phyloP scores from a whole-genome alignment of 73 alveolate genomes.

The Blepharisma stoltei region DNA sequence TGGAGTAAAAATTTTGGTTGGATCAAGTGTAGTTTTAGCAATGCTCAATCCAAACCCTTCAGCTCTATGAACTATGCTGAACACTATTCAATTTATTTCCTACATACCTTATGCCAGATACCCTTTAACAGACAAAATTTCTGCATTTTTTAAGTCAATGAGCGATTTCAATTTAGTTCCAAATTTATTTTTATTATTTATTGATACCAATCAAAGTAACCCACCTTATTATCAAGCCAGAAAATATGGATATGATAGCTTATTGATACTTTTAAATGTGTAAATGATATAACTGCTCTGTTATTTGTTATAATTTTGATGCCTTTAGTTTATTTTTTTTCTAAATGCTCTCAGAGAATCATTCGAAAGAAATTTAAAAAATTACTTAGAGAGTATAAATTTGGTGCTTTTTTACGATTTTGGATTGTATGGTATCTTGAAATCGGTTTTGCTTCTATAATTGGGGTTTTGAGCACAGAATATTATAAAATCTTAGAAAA shows the following conservation, averaged over 20 bases:
- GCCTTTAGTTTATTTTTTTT: neutral
- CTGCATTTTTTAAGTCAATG: neutral
- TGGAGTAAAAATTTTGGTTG: neutral
- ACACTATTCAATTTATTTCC: neutral
- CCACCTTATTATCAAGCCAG: slow-evolving; percentile 1
- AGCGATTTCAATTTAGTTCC: neutral
- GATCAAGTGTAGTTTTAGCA: too few species aligned
- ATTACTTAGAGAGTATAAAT: neutral
- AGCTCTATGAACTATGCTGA: neutral
- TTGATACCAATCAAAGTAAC: neutral
- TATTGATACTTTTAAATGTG: neutral
- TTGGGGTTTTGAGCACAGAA: too few species aligned
- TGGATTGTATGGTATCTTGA: slow-evolving; percentile 6
- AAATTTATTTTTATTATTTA: neutral
- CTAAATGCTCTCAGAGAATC: neutral
- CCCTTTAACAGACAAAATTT: neutral
- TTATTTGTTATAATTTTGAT: neutral
- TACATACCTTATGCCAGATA: neutral
- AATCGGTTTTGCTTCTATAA: too few species aligned
- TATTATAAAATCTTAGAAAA: neutral
- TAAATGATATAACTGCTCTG: neutral
- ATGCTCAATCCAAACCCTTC: neutral
- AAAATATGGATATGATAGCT: slow-evolving; percentile 1
- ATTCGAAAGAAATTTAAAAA: neutral
- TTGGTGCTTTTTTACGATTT: neutral